Conservation (phyloP, 176 grass and related monocot genomes). For the Rhynchospora breviuscula region DNA sequence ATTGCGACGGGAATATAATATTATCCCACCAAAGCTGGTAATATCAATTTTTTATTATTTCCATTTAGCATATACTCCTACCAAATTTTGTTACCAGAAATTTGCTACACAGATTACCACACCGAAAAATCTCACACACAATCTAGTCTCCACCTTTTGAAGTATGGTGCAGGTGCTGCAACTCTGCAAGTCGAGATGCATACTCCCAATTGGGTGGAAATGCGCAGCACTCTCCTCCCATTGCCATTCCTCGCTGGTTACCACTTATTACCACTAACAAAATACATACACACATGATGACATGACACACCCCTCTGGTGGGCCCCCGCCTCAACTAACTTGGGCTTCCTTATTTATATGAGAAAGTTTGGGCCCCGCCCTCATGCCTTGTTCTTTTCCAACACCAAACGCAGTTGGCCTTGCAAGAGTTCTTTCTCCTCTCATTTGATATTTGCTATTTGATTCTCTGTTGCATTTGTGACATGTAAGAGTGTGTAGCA, state of each 20-base stretch:
- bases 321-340: constrained; percentile 6
- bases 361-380: background rate
- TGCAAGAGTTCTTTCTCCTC: background rate
- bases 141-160: background rate
- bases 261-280: constrained; percentile 11
- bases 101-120: background rate
- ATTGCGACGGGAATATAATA: too few relatives aligned
- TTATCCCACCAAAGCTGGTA: too few relatives aligned
- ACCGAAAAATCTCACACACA: background rate
- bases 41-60: too few relatives aligned
- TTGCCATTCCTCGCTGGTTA: constrained; percentile 19
- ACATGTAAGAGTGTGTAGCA: background rate
- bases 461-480: background rate
- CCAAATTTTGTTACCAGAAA: background rate
- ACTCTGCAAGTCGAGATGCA: background rate
- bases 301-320: background rate
- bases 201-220: constrained; percentile 11
- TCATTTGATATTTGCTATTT: background rate
- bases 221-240: constrained; percentile 5
- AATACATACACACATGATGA: background rate
- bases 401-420: constrained; percentile 8
- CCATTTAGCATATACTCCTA: background rate
- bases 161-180: background rate
- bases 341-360: constrained; percentile 9
- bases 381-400: constrained; percentile 28